Percentiles rank a stretch among this genome's conserved stretches.
These are phyloP conservation scores for Hordeum marinum DNA, from an alignment of 176 grass and related monocot genomes.

Conservation along the genomic window DNA sequence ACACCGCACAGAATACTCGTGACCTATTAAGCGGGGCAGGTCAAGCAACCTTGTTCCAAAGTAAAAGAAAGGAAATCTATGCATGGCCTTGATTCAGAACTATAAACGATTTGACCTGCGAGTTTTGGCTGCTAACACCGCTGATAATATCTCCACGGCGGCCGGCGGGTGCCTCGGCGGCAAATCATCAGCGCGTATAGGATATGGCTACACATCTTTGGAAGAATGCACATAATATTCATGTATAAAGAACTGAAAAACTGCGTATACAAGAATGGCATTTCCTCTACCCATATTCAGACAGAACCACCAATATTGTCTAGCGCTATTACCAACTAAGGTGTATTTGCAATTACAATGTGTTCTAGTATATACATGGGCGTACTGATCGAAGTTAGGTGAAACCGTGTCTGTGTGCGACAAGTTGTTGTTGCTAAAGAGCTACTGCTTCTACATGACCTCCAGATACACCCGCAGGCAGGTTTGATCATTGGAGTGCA, in stretches of 20 bases:
- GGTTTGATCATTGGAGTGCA: neutral
- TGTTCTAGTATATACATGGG: conserved; percentile 10
- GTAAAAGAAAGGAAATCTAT: neutral
- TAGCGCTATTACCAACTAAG: neutral
- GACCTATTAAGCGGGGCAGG: neutral
- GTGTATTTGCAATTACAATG: neutral
- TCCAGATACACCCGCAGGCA: neutral
- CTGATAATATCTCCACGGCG: neutral
- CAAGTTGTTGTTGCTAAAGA: neutral
- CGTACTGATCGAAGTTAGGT: neutral
- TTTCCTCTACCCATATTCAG: neutral
- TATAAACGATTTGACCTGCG: neutral
- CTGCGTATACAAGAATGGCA: neutral
- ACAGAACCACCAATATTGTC: neutral
- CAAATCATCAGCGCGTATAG: neutral
- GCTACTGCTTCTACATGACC: neutral
- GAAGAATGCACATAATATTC: neutral
- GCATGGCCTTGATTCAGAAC: neutral
- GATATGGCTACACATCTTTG: neutral
- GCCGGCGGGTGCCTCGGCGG: neutral
- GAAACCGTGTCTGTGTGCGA: neutral
- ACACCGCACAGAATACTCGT: too few species aligned
- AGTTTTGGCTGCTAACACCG: neutral
- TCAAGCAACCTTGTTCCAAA: neutral
- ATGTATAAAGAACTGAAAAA: neutral